Conservation (phyloP, 805 yeast species). For the Nakazawaea siamensis region DNA sequence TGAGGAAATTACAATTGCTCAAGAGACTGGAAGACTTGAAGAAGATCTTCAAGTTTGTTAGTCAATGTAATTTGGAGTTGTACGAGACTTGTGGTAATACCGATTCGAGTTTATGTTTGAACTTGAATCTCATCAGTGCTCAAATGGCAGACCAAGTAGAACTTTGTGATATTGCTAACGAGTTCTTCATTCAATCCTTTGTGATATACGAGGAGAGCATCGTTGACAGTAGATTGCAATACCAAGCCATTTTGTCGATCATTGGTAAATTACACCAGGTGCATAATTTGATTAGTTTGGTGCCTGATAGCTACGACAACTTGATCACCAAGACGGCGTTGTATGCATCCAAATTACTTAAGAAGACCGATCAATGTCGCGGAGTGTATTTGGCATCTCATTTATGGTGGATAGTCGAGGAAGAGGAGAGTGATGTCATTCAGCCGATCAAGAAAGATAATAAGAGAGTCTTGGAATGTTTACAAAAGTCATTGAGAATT, state of each 20-base stretch:
- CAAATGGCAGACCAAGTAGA: slow-evolving; percentile 70
- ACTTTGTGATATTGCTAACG: slow-evolving; percentile 70
- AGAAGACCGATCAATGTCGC: slow-evolving; percentile 92
- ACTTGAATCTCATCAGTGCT: slow-evolving; percentile 59
- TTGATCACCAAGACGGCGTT: slow-evolving; percentile 79
- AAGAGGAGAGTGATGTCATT: slow-evolving; percentile 17
- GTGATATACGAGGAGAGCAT: slow-evolving; percentile 67
- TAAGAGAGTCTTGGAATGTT: slow-evolving; percentile 82
- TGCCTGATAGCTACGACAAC: slow-evolving; percentile 64
- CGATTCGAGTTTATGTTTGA: slow-evolving; percentile 25
- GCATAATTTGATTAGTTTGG: slow-evolving; percentile 28
- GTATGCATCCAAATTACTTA: slow-evolving; percentile 80
- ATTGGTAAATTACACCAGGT: slow-evolving; percentile 35
- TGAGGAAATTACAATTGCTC: slow-evolving; percentile 37
- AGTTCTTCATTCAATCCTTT: slow-evolving; percentile 82
- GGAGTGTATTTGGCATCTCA: slow-evolving; percentile 85
- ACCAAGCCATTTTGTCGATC: slow-evolving; percentile 37
- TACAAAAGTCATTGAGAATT: slow-evolving; percentile 79
- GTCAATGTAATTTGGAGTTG: slow-evolving; percentile 63
- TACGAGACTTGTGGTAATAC: slow-evolving; percentile 30
- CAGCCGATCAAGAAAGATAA: slow-evolving; percentile 31
- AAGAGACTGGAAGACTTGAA: slow-evolving; percentile 15
- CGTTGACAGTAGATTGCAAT: slow-evolving; percentile 40
- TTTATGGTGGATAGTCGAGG: slow-evolving; percentile 87
- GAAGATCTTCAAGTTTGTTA: slow-evolving; percentile 60